Conservation (phyloP, 345 rosid species). For the Eucalyptus curtisii region DNA sequence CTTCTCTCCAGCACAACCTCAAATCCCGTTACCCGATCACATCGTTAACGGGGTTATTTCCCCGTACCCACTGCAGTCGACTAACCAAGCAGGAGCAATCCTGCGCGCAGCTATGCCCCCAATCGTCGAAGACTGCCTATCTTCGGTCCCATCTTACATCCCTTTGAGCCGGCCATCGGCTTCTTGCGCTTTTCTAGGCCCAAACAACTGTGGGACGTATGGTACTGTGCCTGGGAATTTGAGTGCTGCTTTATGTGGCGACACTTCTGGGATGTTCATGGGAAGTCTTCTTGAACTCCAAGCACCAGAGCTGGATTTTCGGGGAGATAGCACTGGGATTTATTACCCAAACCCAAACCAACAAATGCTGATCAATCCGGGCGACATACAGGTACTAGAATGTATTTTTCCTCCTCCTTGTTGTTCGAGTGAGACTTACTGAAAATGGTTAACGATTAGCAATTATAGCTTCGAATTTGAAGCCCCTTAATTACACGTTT, state of each 20-base stretch:
- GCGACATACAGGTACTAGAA: slow-evolving; percentile 56
- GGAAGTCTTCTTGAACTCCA: slow-evolving; percentile 31
- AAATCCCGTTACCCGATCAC: slow-evolving; percentile 10
- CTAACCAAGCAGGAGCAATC: slow-evolving; percentile 12
- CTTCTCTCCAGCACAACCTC: slow-evolving; percentile 32
- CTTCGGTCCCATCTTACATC: slow-evolving; percentile 21
- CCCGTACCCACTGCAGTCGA: background rate
- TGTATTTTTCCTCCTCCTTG: background rate
- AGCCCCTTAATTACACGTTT: background rate
- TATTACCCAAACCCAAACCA: slow-evolving; percentile 41
- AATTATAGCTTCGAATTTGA: background rate
- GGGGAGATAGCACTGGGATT: slow-evolving; percentile 58
- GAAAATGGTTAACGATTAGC: background rate
- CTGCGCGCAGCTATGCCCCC: slow-evolving; percentile 19
- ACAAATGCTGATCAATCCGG: slow-evolving; percentile 32
- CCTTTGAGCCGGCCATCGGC: slow-evolving; percentile 7
- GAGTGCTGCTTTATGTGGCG: slow-evolving; percentile 36
- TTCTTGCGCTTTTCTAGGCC: slow-evolving; percentile 37
- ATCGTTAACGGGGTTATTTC: slow-evolving; percentile 21
- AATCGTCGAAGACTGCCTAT: slow-evolving; percentile 53
- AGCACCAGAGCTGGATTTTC: slow-evolving; percentile 40
- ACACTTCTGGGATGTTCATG: slow-evolving; percentile 22
- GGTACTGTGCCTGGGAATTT: slow-evolving; percentile 24
- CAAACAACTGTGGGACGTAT: slow-evolving; percentile 9
- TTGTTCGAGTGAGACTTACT: background rate